Conservation (phyloP, 2,329 filamentous ascomycete species). For the Hypomyces rosellus region DNA sequence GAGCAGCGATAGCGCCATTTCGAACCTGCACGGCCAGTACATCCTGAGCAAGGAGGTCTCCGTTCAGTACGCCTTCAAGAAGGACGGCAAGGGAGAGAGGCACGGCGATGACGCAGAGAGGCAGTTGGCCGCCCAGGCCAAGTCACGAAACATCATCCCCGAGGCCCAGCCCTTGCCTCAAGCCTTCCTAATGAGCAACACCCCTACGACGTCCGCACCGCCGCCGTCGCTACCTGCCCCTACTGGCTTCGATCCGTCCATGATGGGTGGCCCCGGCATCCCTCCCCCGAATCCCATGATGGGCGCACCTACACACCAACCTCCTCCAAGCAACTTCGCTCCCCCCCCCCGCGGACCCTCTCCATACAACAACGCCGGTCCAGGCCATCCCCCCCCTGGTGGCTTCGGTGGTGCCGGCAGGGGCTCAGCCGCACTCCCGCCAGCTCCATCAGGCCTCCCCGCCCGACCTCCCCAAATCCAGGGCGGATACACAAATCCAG, state of each 20-base stretch:
- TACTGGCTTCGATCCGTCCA: slow-evolving; percentile 30
- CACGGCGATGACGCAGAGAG: slow-evolving; percentile 93
- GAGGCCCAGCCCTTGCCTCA: slow-evolving; percentile 70
- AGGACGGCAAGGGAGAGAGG: slow-evolving; percentile 93
- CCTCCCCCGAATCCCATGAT: slow-evolving; percentile 21
- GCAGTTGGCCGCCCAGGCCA: slow-evolving; percentile 83
- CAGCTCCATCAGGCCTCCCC: slow-evolving; percentile 44
- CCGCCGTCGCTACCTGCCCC: slow-evolving; percentile 16
- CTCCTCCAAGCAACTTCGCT: slow-evolving; percentile 32
- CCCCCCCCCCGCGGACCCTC: slow-evolving; percentile 30
- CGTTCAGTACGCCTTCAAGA: slow-evolving; percentile 98
- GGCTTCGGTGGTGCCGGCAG: slow-evolving; percentile 18
- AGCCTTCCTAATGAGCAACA: slow-evolving; percentile 50
- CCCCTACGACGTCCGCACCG: slow-evolving; percentile 19
- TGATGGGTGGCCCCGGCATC: slow-evolving; percentile 20
- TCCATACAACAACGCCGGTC: slow-evolving; percentile 26
- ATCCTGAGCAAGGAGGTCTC: slow-evolving; percentile 95
- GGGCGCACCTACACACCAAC: slow-evolving; percentile 27
- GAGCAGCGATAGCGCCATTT: slow-evolving; percentile 82
- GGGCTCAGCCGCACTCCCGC: slow-evolving; percentile 35
- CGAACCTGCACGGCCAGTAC: slow-evolving; percentile 93
- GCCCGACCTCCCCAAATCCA: slow-evolving; percentile 44
- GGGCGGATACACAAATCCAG: slow-evolving; percentile 39
- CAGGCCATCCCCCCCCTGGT: slow-evolving; percentile 19
- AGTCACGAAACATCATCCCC: slow-evolving; percentile 86